Conservation (phyloP, 768 basidiomycete genomes). For the Lanmaoa rubissima region DNA sequence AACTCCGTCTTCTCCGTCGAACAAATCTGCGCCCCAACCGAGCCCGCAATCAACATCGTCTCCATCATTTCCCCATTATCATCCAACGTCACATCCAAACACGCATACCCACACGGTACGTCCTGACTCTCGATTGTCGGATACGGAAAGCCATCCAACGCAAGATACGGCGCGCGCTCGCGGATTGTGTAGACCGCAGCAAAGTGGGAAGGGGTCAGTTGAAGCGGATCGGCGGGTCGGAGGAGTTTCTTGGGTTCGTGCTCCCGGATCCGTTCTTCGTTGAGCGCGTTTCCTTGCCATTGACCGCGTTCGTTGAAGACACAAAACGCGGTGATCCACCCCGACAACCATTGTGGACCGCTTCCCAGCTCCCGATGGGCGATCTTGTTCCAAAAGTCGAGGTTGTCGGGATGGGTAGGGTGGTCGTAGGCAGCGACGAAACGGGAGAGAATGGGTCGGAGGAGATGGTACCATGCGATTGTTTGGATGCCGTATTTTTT, state of each 20-base stretch:
- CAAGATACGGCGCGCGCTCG: constrained; percentile 19
- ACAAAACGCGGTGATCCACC: constrained; percentile 42
- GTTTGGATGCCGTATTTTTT: constrained; percentile 36
- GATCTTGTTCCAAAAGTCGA: constrained; percentile 40
- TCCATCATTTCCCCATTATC: constrained; percentile 27
- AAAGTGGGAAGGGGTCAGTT: constrained; percentile 26
- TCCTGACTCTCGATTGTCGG: constrained; percentile 28
- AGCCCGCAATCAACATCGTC: constrained; percentile 31
- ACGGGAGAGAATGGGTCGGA: constrained; percentile 38
- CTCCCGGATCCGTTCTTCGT: constrained; percentile 27
- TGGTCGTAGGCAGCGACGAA: constrained; percentile 39
- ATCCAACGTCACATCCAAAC: constrained; percentile 29
- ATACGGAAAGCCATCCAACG: constrained; percentile 29
- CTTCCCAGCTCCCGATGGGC: constrained; percentile 27
- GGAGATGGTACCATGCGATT: constrained; percentile 39
- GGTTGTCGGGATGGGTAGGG: constrained; percentile 28
- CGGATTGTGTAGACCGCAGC: constrained; percentile 26
- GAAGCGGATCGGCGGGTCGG: constrained; percentile 27
- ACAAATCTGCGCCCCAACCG: constrained; percentile 29
- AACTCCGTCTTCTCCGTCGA: constrained; percentile 30
- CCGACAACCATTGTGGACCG: constrained; percentile 35
- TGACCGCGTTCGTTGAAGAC: constrained; percentile 31
- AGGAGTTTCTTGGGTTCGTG: constrained; percentile 34
- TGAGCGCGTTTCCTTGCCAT: constrained; percentile 33
- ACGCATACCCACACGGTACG: constrained; percentile 31